Evolutionary conservation across 2,329 filamentous ascomycete genomes (phyloP).

Genomic region (Ophiostoma ips): DNA sequence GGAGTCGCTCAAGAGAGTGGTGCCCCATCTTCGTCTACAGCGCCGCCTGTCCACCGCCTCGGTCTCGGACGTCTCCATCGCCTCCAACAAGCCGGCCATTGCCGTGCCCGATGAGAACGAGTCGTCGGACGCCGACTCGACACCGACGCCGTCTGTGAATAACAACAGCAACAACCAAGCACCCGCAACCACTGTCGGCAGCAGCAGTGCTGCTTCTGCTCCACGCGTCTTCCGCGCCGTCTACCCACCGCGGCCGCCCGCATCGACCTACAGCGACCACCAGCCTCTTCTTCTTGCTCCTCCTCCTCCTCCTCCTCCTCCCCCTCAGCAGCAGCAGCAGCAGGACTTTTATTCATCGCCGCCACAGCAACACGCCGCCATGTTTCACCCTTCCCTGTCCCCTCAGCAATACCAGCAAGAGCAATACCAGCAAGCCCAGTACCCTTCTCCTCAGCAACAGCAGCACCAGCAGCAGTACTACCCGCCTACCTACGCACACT

Average conservation of each 20-base stretch:
- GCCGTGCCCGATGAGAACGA: conserved; percentile 1
- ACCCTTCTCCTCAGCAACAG: not conserved
- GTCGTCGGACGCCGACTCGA: not conserved
- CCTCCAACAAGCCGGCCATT: conserved; percentile 7
- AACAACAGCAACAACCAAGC: not conserved
- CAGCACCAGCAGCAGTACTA: not conserved
- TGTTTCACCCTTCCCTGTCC: not conserved
- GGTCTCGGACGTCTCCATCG: conserved; percentile 1
- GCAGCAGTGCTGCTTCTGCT: not conserved
- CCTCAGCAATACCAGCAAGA: not conserved
- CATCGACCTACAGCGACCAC: not conserved
- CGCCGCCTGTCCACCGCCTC: conserved; percentile 5
- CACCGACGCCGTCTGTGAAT: not conserved
- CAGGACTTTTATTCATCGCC: not conserved
- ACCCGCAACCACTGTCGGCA: not conserved
- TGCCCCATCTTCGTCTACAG: conserved; percentile 4
- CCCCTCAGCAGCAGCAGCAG: not conserved
- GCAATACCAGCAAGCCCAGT: not conserved
- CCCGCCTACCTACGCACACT: not conserved
- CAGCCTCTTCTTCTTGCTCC: not conserved
- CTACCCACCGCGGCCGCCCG: not conserved
- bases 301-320: not conserved
- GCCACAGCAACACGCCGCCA: not conserved
- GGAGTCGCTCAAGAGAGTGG: not conserved
- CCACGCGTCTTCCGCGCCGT: not conserved